These are phyloP conservation scores for Coleophoma cylindrospora DNA, from an alignment of 2,329 filamentous ascomycete genomes.

Conservation along the genomic window DNA sequence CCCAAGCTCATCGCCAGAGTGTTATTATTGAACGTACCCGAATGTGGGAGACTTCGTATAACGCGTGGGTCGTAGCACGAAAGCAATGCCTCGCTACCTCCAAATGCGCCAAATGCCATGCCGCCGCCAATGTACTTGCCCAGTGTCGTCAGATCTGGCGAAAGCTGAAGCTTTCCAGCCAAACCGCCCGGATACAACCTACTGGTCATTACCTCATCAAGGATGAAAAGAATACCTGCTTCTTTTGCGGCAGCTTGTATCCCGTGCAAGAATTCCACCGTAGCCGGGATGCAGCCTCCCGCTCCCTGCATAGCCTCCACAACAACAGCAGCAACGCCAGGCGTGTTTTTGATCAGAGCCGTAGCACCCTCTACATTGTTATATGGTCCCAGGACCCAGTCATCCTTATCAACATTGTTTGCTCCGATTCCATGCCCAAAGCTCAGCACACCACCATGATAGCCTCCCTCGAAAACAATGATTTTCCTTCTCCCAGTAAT, in stretches of 20 bases:
- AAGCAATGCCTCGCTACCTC: constrained; percentile 54
- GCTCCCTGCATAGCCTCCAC: constrained; percentile 62
- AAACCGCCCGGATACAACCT: constrained; percentile 47
- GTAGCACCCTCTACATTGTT: constrained; percentile 42
- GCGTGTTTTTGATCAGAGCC: constrained; percentile 1
- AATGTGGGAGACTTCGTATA: constrained; percentile 40
- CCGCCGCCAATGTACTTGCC: constrained; percentile 65
- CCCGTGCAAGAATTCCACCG: constrained; percentile 5
- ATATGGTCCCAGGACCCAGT: constrained; percentile 53
- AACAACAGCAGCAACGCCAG: constrained; percentile 42
- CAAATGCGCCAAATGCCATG: constrained; percentile 60
- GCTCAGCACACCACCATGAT: constrained; percentile 24
- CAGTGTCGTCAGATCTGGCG: constrained; percentile 56
- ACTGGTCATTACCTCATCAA: constrained; percentile 69
- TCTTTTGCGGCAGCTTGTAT: constrained; percentile 6
- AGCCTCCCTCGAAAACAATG: constrained; percentile 7
- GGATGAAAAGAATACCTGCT: constrained; percentile 50
- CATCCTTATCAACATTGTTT: constrained; percentile 28
- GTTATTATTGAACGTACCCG: constrained; percentile 66
- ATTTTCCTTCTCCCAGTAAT: constrained; percentile 4
- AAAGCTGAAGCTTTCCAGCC: constrained; percentile 33
- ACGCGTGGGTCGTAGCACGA: constrained; percentile 43
- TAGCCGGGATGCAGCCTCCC: constrained; percentile 49
- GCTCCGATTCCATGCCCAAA: constrained; percentile 22
- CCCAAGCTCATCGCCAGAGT: constrained; percentile 44